A percentile compares a stretch with the other conserved stretches of the same genome.
phyloP scores from a whole-genome alignment of 352 stramenopile species.

The Discostella stelligera region DNA sequence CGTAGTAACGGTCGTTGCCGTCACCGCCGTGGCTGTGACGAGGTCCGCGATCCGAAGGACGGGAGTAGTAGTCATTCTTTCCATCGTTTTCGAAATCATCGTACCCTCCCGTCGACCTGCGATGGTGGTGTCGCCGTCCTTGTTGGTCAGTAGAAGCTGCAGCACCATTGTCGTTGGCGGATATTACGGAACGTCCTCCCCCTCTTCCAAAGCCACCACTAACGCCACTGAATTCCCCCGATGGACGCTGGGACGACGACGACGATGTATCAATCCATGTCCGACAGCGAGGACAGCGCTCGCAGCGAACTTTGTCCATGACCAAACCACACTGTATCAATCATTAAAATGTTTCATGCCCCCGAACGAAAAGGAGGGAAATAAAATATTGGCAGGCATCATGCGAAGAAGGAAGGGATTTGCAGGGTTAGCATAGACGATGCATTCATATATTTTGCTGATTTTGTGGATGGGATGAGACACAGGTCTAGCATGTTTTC shows the following conservation, averaged over 20 bases:
- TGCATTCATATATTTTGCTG: too few relatives aligned
- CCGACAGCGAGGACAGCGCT: constrained; percentile 23
- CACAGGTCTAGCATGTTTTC: constrained; percentile 1
- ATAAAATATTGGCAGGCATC: too few relatives aligned
- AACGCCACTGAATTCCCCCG: background rate
- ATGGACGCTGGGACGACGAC: background rate
- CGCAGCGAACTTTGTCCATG: constrained; percentile 19
- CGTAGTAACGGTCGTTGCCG: constrained; percentile 4
- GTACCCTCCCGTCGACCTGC: background rate
- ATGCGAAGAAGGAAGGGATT: too few relatives aligned
- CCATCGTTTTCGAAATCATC: background rate
- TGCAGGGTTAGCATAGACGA: too few relatives aligned
- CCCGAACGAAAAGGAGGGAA: too few relatives aligned
- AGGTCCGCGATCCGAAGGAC: constrained; percentile 10
- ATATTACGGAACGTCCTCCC: background rate
- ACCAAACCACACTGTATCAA: constrained; percentile 23
- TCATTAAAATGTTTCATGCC: too few relatives aligned
- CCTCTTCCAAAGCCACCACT: background rate
- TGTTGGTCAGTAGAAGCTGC: background rate
- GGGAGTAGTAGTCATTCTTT: constrained; percentile 12
- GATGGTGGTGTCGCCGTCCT: background rate
- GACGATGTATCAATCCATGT: background rate
- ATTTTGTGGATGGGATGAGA: too few relatives aligned
- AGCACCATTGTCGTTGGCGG: background rate
- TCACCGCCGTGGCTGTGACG: constrained; percentile 14